These are phyloP conservation scores for Coemansia sp. DNA, from an alignment of 192 early-diverging fungal genomes.

Conservation along the genomic window DNA sequence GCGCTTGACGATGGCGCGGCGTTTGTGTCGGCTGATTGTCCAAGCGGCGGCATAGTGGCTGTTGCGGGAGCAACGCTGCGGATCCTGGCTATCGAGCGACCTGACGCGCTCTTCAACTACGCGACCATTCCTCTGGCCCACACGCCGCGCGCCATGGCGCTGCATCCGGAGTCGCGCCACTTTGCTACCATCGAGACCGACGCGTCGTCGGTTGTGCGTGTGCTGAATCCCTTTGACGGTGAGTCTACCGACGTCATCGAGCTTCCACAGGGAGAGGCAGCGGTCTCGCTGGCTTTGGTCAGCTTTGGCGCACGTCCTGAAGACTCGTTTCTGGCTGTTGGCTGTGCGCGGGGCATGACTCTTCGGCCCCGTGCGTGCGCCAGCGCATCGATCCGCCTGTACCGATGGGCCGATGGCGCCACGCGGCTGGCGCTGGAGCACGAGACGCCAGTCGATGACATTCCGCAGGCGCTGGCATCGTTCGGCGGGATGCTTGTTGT, in stretches of 20 bases:
- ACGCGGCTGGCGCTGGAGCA: constrained; percentile 76
- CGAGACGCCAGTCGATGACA: constrained; percentile 62
- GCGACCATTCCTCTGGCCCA: constrained; percentile 77
- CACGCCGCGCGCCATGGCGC: constrained; percentile 83
- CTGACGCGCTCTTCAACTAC: constrained; percentile 83
- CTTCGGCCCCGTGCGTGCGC: constrained; percentile 68
- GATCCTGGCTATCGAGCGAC: constrained; percentile 83
- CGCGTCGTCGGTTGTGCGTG: constrained; percentile 74
- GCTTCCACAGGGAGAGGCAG: constrained; percentile 82
- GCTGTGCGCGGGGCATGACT: constrained; percentile 71
- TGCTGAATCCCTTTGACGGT: constrained; percentile 75
- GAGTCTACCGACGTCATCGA: constrained; percentile 71
- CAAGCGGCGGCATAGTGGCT: constrained; percentile 80
- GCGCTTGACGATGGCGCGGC: constrained; percentile 78
- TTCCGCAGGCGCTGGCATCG: constrained; percentile 75
- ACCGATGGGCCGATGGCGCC: constrained; percentile 67
- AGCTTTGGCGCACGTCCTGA: constrained; percentile 53
- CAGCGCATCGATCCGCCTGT: constrained; percentile 73
- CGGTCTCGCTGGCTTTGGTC: constrained; percentile 71
- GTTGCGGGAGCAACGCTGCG: constrained; percentile 83
- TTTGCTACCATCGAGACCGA: constrained; percentile 93
- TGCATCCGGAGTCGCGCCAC: constrained; percentile 69
- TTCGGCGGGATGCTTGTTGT: constrained; percentile 91
- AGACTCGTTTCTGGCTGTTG: constrained; percentile 73
- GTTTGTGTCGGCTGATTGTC: constrained; percentile 82